phyloP scores from a whole-genome alignment of 1,284 basidiomycete species.

The Cryptococcus hybrid region DNA sequence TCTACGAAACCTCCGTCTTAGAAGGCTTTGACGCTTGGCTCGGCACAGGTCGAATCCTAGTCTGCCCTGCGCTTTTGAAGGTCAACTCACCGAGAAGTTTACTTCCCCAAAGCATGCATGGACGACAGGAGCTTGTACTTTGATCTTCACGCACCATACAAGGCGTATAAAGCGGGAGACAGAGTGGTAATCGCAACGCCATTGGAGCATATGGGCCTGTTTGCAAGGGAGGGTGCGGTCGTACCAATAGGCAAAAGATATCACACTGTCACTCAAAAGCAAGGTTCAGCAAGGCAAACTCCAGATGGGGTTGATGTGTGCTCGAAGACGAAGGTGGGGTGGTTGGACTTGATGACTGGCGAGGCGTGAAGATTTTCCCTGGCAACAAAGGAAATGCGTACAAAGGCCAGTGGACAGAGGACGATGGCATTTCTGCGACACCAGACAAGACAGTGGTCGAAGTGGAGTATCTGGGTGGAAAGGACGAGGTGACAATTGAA shows the following conservation, averaged over 20 bases:
- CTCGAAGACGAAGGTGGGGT: constrained; percentile 47
- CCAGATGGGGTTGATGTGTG: constrained; percentile 47
- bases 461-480: constrained; percentile 32
- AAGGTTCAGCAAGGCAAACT: constrained; percentile 41
- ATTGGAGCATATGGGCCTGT: constrained; percentile 49
- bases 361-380: constrained; percentile 51
- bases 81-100: constrained; percentile 43
- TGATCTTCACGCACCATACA: constrained; percentile 34
- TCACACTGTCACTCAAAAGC: constrained; percentile 45
- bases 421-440: constrained; percentile 49
- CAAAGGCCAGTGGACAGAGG: constrained; percentile 49
- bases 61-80: constrained; percentile 46
- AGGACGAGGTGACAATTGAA: constrained; percentile 34
- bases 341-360: constrained; percentile 50
- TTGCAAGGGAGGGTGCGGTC: constrained; percentile 49
- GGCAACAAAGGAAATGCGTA: constrained; percentile 17
- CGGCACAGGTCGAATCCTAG: constrained; percentile 48
- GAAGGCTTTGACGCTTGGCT: constrained; percentile 53
- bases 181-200: constrained; percentile 45
- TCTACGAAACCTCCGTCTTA: constrained; percentile 44
- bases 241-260: constrained; percentile 50
- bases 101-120: constrained; percentile 38
- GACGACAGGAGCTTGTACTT: constrained; percentile 35
- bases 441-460: constrained; percentile 38
- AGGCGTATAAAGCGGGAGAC: constrained; percentile 28